Conservation (phyloP, 345 rosid genomes). For the Litchi chinensis region DNA sequence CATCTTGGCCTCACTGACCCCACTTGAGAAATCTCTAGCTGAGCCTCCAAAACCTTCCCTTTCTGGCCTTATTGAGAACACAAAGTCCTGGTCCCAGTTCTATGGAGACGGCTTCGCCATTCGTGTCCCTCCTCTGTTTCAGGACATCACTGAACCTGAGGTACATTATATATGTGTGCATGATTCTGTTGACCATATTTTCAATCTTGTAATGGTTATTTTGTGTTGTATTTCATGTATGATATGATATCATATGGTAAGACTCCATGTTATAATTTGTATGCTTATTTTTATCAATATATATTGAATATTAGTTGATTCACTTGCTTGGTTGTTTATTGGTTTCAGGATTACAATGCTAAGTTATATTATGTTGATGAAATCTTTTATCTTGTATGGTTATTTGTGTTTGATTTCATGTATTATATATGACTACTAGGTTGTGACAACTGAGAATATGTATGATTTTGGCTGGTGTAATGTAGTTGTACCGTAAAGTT, state of each 20-base stretch:
- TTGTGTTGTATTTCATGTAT: not conserved
- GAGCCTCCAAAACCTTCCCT: constrained; percentile 51
- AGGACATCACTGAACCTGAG: constrained; percentile 91
- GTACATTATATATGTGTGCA: constrained; percentile 23
- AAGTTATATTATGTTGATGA: too few relatives aligned
- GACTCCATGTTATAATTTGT: not conserved
- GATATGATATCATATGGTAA: not conserved
- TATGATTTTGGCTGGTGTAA: not conserved
- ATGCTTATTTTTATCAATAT: too few relatives aligned
- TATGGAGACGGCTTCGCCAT: constrained; percentile 85
- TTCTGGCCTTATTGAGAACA: constrained; percentile 66
- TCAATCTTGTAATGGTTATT: not conserved
- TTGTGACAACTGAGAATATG: too few relatives aligned
- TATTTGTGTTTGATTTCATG: too few relatives aligned
- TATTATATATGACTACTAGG: not conserved
- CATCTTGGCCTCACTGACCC: constrained; percentile 38
- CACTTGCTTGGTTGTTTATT: too few relatives aligned
- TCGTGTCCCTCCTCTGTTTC: constrained; percentile 84
- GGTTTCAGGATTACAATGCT: too few relatives aligned
- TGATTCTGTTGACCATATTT: not conserved
- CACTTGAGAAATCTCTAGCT: constrained; percentile 50
- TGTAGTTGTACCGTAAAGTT: not conserved
- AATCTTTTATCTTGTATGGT: too few relatives aligned
- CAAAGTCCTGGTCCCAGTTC: constrained; percentile 85
- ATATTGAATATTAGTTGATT: too few relatives aligned